Evolutionary conservation across 768 basidiomycete species (phyloP), one percentile per base, ranked within the genome.

Genomic region (Coprinellus micaceus): DNA sequence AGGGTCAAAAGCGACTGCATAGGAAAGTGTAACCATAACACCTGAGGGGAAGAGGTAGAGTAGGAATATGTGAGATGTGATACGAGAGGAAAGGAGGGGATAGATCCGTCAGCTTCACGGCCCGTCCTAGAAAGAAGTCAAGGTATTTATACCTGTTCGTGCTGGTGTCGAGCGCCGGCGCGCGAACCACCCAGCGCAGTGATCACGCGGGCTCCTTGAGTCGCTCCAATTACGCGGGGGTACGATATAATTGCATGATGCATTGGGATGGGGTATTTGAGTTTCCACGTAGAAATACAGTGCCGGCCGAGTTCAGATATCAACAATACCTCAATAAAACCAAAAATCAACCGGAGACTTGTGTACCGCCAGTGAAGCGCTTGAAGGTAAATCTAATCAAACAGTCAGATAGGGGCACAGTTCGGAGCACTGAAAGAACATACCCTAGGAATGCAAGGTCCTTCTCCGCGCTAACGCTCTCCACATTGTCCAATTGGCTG

Each of bases 331-430:
- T 44, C 43, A 33, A 6, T 6, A 33, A 33, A 33, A 33, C 33
- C 33, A 33, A 33, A 33, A 33, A 33, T 65, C 58, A 72, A 48
- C 67, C 69, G 25, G 68, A 71, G 49, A 64, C 58, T 44, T 65
- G 62, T 15, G 64, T 45, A 44, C 76, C 77, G 46, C 76, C 76
- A 49, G 77, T 76, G 59, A 79, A 90, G 24, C 90, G 83, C 69
- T 90, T 91, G 84, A 91, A 92, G 17, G 90, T 92, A 68, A 91
- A 92, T 57, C 90, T 92, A 58, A 39, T 30, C 2, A 39, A 15
- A 57, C 3, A 53, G 37, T 56, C 24, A 64, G 53, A 56, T n/a
- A 28, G 45, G 37, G 56, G 41, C 37, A 43, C 46, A 45, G 37
- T 26, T 13, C 39, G 12, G 24, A 50, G 33, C 57, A 29, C 44